Evolutionary conservation across 225 moss, liverwort and hornwort genomes (phyloP), one percentile per base, ranked within the genome.

Genomic region (Physcomitrium patens): DNA sequence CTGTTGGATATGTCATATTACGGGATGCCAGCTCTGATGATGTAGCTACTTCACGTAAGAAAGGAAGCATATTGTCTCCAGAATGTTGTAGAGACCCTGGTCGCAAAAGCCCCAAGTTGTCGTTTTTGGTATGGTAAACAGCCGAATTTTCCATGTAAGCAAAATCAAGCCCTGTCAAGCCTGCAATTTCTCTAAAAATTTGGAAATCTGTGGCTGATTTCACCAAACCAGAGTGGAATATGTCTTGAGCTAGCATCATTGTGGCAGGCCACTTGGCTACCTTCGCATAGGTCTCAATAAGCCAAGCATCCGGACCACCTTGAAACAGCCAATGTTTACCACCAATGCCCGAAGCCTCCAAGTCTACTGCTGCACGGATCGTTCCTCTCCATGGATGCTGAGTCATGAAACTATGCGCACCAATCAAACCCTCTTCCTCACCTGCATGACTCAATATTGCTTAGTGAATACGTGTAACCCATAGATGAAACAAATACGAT

Each of bases 181-280:
- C 93, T 63, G 86, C 80, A 54, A 92, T 13, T 79, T 99, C 99
- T 67, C 90, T 84, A 28, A 55, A 99, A 11, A 99, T 86, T 75
- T 99, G 99, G 48, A 95, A 95, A 63, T 99, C 99, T 49, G 95
- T 93, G 3, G 89, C 99, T 31, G 95, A 95, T 76, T 99, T 93
- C 31, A 99, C 82, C 41, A 95, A 60, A 47, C 99, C 99, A 31
- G 85, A 92, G 44, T 92, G 89, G 68, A 95, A 99, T 64, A 88
- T 73, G 71, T 99, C 95, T 84, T 99, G 99, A 15, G 91, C 90
- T 51, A 89, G 49, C 78, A 93, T 78, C 82, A 93, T 87, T 28
- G 90, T 84, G 18, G 86, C 81, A 68, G 95, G 99, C 66, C 82
- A 68, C 60, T 89, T 95, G 5, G 99, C 95, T 41, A 83, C 85